Evolutionary conservation across 2,329 filamentous ascomycete genomes (phyloP).

Genomic region (Purpureocillium lavendulum): DNA sequence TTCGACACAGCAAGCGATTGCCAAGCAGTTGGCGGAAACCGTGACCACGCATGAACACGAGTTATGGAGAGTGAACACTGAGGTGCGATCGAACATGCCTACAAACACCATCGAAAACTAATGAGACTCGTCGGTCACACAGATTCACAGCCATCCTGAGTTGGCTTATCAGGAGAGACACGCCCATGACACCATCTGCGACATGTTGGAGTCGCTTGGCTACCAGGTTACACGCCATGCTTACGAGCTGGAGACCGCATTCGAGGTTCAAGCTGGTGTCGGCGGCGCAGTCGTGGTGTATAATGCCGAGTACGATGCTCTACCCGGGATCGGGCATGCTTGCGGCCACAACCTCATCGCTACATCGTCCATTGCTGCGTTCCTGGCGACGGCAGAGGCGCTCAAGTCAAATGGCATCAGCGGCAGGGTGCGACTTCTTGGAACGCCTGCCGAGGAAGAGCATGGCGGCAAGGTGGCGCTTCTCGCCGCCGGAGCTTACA

Average conservation of each 20-base stretch:
- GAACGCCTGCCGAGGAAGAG: conserved; percentile 33
- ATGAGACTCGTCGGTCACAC: too few relatives aligned
- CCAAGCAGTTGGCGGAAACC: too few relatives aligned
- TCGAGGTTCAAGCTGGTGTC: conserved; percentile 17
- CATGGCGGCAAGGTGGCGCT: conserved; percentile 28
- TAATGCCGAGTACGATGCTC: conserved; percentile 34
- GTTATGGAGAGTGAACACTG: conserved; percentile 5
- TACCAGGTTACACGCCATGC: conserved; percentile 18
- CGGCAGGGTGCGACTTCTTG: conserved; percentile 28
- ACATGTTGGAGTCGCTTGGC: conserved; percentile 12
- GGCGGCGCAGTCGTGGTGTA: conserved; percentile 23
- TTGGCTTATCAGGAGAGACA: conserved; percentile 18
- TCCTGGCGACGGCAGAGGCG: conserved; percentile 24
- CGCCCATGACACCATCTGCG: conserved; percentile 17
- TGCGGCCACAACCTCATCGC: conserved; percentile 38
- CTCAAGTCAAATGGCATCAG: conserved; percentile 17
- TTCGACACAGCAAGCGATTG: too few relatives aligned
- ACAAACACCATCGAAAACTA: too few relatives aligned
- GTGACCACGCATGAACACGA: background rate
- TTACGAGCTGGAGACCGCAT: conserved; percentile 22
- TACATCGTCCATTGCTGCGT: conserved; percentile 27
- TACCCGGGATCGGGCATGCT: conserved; percentile 34
- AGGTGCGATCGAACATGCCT: too few relatives aligned
- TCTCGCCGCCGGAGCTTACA: conserved; percentile 14
- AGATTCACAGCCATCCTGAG: conserved; percentile 16